These are phyloP conservation scores for Tranzscheliella williamsii DNA, from an alignment of 1,284 basidiomycete genomes.

Conservation along the genomic window DNA sequence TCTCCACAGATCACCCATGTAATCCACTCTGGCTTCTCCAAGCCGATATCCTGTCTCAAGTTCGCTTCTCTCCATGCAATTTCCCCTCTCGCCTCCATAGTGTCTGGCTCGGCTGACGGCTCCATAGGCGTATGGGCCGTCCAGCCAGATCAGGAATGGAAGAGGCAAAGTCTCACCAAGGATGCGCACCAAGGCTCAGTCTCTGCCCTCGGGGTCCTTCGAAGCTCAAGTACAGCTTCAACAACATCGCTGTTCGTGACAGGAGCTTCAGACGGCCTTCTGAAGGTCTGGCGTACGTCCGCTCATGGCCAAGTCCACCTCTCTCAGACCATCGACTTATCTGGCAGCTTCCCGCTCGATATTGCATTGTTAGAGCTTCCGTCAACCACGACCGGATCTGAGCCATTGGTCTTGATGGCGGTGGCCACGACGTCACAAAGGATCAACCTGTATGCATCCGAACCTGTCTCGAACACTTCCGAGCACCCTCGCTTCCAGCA, in stretches of 20 bases:
- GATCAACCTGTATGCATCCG: slow-evolving; percentile 39
- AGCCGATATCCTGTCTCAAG: slow-evolving; percentile 41
- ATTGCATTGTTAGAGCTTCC: slow-evolving; percentile 44
- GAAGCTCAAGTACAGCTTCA: slow-evolving; percentile 2
- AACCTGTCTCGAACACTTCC: not conserved
- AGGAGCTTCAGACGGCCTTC: slow-evolving; percentile 44
- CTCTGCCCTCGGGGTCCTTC: slow-evolving; percentile 44
- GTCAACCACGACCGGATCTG: not conserved
- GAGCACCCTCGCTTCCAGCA: slow-evolving; percentile 17
- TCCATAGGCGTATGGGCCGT: slow-evolving; percentile 28
- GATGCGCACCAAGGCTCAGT: slow-evolving; percentile 37
- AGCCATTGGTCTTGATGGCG: slow-evolving; percentile 31
- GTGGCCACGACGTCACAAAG: slow-evolving; percentile 48
- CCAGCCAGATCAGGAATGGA: slow-evolving; percentile 4
- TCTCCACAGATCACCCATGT: slow-evolving; percentile 24
- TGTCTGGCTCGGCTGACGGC: slow-evolving; percentile 42
- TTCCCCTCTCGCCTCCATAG: slow-evolving; percentile 9
- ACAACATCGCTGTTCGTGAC: slow-evolving; percentile 28
- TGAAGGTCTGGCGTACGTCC: slow-evolving; percentile 41
- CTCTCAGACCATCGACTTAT: slow-evolving; percentile 39
- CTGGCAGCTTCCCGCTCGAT: slow-evolving; percentile 50
- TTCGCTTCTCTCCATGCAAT: slow-evolving; percentile 5
- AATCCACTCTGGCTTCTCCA: slow-evolving; percentile 29
- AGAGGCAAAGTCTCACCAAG: slow-evolving; percentile 3
- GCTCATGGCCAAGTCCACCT: slow-evolving; percentile 1